Percentiles rank a stretch among this genome's conserved stretches.
Evolutionary conservation across 176 grass and related monocot genomes (phyloP).

Genomic region (Ananas comosus): DNA sequence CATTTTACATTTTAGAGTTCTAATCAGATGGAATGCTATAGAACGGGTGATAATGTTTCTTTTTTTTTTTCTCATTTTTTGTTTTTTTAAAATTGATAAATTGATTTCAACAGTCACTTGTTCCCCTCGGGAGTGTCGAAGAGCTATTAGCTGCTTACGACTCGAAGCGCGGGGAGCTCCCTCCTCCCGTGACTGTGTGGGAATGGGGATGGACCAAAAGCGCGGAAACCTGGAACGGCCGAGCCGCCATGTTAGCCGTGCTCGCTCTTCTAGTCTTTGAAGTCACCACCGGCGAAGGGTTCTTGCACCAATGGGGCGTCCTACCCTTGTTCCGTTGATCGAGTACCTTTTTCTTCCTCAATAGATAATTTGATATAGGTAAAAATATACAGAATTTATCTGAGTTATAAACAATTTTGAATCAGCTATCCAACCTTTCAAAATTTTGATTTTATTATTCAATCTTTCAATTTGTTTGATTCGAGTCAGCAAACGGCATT

Average conservation of each 20-base stretch:
- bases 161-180: conserved; percentile 66
- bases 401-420: not conserved
- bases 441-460: too few species aligned
- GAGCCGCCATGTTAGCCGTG: conserved; percentile 90
- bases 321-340: conserved; percentile 35
- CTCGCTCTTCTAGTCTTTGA: conserved; percentile 67
- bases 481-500: too few species aligned
- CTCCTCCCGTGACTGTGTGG: conserved; percentile 83
- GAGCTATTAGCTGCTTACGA: conserved; percentile 88
- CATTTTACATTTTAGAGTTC: not conserved
- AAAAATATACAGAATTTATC: not conserved
- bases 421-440: too few species aligned
- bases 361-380: not conserved
- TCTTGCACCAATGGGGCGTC: conserved; percentile 94
- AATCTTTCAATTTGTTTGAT: too few species aligned
- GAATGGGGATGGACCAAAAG: conserved; percentile 98
- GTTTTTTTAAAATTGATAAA: not conserved
- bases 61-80: too few species aligned
- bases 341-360: not conserved
- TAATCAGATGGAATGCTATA: not conserved
- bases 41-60: conserved; percentile 14
- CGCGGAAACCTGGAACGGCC: conserved; percentile 93
- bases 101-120: conserved; percentile 63
- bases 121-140: conserved; percentile 90
- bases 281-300: conserved; percentile 86